Evolutionary conservation across 257 asterid species (phyloP).

Genomic region (Capsicum baccatum): DNA sequence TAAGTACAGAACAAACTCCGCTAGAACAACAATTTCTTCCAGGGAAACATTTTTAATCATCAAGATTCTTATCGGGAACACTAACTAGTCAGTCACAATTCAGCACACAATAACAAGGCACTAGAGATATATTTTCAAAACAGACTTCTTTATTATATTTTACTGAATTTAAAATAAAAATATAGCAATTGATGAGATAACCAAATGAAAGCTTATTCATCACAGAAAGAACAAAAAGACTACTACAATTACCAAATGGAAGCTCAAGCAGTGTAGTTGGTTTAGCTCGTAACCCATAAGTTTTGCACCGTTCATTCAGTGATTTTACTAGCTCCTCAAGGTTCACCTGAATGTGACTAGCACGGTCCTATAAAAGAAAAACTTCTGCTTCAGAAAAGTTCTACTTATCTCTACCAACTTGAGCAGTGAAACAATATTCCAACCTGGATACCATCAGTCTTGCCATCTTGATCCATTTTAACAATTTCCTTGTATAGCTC

Average conservation of each 20-base stretch:
- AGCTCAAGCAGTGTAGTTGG: slow-evolving; percentile 90
- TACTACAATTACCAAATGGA: slow-evolving; percentile 74
- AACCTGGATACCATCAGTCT: slow-evolving; percentile 73
- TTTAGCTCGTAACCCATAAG: slow-evolving; percentile 91
- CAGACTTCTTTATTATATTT: neutral
- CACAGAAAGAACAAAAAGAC: neutral
- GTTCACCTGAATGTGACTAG: slow-evolving; percentile 67
- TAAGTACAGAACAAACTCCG: neutral
- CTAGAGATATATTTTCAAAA: neutral
- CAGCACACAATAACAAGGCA: slow-evolving; percentile 1
- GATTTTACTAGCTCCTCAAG: slow-evolving; percentile 87
- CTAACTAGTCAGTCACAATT: neutral
- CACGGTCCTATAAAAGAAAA: slow-evolving; percentile 65
- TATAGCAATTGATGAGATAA: neutral
- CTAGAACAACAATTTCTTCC: slow-evolving; percentile 22
- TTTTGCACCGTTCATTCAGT: slow-evolving; percentile 88
- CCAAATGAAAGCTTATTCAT: neutral
- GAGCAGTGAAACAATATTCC: slow-evolving; percentile 31
- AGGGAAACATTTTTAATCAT: neutral
- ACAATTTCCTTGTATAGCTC: slow-evolving; percentile 82
- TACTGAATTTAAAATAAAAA: neutral
- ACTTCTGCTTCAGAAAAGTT: slow-evolving; percentile 36
- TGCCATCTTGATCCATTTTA: slow-evolving; percentile 76
- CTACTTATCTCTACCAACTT: slow-evolving; percentile 31
- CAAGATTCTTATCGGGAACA: slow-evolving; percentile 11